Evolutionary conservation across 768 basidiomycete species (phyloP).

Genomic region (Porpolomopsis calyptriformis): DNA sequence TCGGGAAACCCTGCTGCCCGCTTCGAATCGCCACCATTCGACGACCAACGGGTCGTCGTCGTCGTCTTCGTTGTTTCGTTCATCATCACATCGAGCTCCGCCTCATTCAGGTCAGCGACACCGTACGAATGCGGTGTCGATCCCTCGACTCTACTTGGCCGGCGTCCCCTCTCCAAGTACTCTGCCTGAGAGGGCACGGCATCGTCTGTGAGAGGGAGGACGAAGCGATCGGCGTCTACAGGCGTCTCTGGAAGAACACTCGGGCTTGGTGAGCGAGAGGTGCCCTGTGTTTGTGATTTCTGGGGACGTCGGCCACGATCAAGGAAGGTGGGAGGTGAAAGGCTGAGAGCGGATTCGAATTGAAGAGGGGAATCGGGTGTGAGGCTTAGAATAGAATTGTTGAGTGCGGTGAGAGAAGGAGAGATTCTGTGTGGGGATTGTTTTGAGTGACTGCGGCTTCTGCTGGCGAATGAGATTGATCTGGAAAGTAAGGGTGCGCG

Average conservation of each 20-base stretch:
- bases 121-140: not conserved
- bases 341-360: slow-evolving; percentile 15
- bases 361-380: slow-evolving; percentile 15
- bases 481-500: slow-evolving; percentile 34
- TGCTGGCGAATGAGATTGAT: slow-evolving; percentile 28
- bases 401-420: slow-evolving; percentile 18
- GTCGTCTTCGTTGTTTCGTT: not conserved
- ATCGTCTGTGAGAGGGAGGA: not conserved
- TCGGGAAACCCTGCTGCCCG: too few species aligned
- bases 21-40: not conserved
- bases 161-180: not conserved
- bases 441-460: slow-evolving; percentile 29
- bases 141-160: not conserved
- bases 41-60: not conserved
- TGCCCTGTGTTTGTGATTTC: slow-evolving; percentile 14
- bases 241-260: slow-evolving; percentile 39
- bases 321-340: slow-evolving; percentile 12
- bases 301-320: slow-evolving; percentile 26
- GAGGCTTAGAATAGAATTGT: slow-evolving; percentile 18
- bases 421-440: too few species aligned
- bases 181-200: not conserved
- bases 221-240: slow-evolving; percentile 21
- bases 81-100: not conserved
- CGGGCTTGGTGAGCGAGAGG: slow-evolving; percentile 39
- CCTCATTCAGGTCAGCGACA: not conserved